phyloP scores from a whole-genome alignment of 768 basidiomycete species.

The Lentinula sp. region DNA sequence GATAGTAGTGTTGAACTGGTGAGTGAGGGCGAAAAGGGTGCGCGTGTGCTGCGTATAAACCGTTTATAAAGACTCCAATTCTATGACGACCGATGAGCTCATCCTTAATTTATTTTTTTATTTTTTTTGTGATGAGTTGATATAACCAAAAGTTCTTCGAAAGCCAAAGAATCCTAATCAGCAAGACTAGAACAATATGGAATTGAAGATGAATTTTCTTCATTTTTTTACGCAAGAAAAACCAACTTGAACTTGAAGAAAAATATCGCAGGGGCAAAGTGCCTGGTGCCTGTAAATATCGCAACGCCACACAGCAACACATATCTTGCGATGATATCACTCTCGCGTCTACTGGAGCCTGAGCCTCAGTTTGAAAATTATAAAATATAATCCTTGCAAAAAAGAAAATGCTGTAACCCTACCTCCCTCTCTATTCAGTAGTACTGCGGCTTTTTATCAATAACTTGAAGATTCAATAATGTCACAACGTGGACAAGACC shows the following conservation, averaged over 20 bases:
- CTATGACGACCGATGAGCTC: background rate
- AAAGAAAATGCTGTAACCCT: background rate
- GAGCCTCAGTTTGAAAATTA: too few species aligned
- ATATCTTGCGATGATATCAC: background rate
- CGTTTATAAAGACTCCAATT: background rate
- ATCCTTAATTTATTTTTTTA: background rate
- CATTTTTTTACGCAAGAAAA: too few species aligned
- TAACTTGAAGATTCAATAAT: background rate
- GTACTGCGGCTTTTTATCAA: background rate
- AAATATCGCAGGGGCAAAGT: background rate
- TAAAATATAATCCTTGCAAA: too few species aligned
- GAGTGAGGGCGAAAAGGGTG: background rate
- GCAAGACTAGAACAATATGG: too few species aligned
- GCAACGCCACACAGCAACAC: background rate
- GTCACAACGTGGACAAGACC: background rate
- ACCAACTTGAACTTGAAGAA: too few species aligned
- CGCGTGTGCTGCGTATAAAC: too few species aligned
- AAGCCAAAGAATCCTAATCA: too few species aligned
- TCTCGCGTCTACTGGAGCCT: background rate
- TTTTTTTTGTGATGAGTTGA: too few species aligned
- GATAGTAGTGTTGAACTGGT: background rate
- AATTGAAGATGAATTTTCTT: too few species aligned
- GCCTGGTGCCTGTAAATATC: background rate
- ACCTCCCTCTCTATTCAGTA: too few species aligned
- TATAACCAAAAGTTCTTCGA: too few species aligned